Evolutionary conservation across 164 flowering plant genomes (phyloP).

Genomic region (Taxillus chinensis): DNA sequence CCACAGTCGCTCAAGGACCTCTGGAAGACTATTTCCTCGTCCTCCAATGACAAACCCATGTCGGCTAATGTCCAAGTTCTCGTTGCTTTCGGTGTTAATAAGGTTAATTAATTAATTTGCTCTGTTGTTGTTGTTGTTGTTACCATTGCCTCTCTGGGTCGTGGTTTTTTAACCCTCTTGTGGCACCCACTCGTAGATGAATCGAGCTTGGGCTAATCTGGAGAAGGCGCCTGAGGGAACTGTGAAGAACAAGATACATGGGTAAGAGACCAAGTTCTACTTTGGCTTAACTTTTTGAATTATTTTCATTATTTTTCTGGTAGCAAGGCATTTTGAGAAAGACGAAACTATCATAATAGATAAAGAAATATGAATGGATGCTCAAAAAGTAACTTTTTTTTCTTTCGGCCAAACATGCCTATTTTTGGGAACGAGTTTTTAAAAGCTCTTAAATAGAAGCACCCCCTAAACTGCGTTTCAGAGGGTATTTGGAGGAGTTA

Average conservation of each 20-base stretch:
- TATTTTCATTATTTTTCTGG: too few relatives aligned
- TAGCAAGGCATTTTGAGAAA: too few relatives aligned
- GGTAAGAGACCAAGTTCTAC: slow-evolving; percentile 24
- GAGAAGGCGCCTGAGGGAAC: slow-evolving; percentile 75
- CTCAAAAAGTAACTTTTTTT: too few relatives aligned
- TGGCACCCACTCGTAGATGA: slow-evolving; percentile 42
- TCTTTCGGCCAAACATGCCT: too few relatives aligned
- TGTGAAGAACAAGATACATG: slow-evolving; percentile 63
- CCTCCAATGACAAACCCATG: slow-evolving; percentile 17
- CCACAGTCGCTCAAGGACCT: slow-evolving; percentile 53
- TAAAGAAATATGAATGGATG: too few relatives aligned
- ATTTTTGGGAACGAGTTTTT: too few relatives aligned
- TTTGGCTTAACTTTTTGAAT: too few relatives aligned
- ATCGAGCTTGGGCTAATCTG: slow-evolving; percentile 63
- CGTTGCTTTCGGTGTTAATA: slow-evolving; percentile 54
- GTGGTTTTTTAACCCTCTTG: background rate
- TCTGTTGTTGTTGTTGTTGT: background rate
- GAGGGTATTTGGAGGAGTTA: too few relatives aligned
- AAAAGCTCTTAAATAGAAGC: too few relatives aligned
- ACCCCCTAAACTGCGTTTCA: too few relatives aligned
- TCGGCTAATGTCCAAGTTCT: slow-evolving; percentile 50
- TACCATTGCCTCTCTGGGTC: background rate
- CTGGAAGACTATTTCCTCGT: slow-evolving; percentile 42
- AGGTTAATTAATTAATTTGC: slow-evolving; percentile 26
- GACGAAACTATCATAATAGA: too few relatives aligned